These are phyloP conservation scores for Aureobasidium vineae DNA, from an alignment of 2,329 filamentous ascomycete genomes.

Conservation along the genomic window DNA sequence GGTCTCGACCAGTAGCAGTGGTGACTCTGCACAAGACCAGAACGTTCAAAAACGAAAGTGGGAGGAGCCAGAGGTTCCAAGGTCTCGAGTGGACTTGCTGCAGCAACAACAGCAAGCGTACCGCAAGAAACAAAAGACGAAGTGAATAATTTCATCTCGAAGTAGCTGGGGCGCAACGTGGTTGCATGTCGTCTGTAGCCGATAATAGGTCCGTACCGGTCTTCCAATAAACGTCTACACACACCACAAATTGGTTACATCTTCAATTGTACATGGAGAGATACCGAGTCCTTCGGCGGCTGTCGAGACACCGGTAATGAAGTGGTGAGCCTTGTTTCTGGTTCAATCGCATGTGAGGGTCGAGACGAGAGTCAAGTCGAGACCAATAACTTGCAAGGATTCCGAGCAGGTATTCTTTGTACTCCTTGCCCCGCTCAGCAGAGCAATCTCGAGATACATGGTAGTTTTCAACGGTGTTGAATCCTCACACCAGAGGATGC, in stretches of 20 bases:
- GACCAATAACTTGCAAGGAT: background rate
- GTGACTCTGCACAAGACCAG: background rate
- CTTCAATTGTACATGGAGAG: background rate
- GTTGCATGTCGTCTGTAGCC: background rate
- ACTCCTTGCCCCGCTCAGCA: conserved; percentile 7
- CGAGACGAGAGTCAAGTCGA: background rate
- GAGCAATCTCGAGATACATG: conserved; percentile 2
- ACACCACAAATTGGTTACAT: background rate
- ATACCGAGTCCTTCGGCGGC: background rate
- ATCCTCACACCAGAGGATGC: background rate
- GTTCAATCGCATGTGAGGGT: background rate
- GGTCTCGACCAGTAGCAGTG: background rate
- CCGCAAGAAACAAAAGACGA: background rate
- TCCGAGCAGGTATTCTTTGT: conserved; percentile 7
- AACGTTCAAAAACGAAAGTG: background rate
- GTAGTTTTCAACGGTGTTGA: background rate
- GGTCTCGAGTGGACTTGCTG: background rate
- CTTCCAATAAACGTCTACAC: conserved; percentile 7
- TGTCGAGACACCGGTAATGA: background rate
- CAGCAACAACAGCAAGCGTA: background rate
- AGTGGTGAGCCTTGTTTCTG: background rate
- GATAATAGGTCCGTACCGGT: conserved; percentile 1
- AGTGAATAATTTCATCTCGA: background rate
- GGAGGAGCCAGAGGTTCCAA: background rate
- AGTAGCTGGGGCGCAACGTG: background rate